Evolutionary conservation across 2,329 filamentous ascomycete species (phyloP).

Genomic region (Hypomyces rosellus): DNA sequence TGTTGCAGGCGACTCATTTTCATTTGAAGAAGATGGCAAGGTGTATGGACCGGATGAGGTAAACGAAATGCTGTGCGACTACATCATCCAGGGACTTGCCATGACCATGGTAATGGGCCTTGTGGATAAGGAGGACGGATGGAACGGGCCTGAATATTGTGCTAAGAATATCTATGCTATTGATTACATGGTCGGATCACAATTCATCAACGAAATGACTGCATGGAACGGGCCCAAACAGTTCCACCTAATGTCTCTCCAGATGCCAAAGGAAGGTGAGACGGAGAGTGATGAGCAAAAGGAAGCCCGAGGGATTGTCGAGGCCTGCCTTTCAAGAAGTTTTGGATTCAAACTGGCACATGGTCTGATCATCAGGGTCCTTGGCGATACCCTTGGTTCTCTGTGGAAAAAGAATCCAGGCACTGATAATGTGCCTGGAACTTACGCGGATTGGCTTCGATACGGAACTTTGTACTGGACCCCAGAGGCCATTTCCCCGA

Average conservation of each 20-base stretch:
- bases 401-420: constrained; percentile 46
- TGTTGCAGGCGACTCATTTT: constrained; percentile 19
- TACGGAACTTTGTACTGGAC: constrained; percentile 42
- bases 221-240: constrained; percentile 43
- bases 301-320: constrained; percentile 44
- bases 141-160: constrained; percentile 49
- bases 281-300: constrained; percentile 34
- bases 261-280: constrained; percentile 29
- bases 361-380: constrained; percentile 44
- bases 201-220: constrained; percentile 48
- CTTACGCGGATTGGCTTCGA: constrained; percentile 50
- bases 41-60: constrained; percentile 32
- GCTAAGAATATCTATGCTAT: constrained; percentile 43
- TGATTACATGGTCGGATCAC: constrained; percentile 43
- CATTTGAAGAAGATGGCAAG: constrained; percentile 19
- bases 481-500: constrained; percentile 34
- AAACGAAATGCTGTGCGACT: constrained; percentile 44
- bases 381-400: constrained; percentile 45
- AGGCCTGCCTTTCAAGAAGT: constrained; percentile 41
- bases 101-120: constrained; percentile 46
- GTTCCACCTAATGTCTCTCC: constrained; percentile 41
- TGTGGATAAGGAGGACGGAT: constrained; percentile 42
- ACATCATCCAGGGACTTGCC: constrained; percentile 51
- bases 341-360: constrained; percentile 52
- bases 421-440: constrained; percentile 41